phyloP scores from a whole-genome alignment of 257 asterid genomes.

The Orobanche coerulescens region DNA sequence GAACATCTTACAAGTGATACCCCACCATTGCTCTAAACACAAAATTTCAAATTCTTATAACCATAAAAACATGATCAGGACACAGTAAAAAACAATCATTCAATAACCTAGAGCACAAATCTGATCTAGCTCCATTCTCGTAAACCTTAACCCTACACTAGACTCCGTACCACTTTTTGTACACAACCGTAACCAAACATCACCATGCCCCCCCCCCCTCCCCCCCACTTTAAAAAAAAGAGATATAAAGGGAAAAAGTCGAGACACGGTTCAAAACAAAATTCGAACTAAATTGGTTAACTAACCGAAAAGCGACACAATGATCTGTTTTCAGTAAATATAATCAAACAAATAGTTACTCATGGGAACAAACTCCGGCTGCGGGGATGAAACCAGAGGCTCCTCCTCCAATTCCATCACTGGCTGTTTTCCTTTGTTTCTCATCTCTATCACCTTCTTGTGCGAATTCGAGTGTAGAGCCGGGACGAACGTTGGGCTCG shows the following conservation, averaged over 20 bases:
- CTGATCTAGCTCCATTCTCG: neutral
- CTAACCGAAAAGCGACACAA: slow-evolving; percentile 21
- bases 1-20: too few relatives aligned
- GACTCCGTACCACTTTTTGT: slow-evolving; percentile 16
- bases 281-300: slow-evolving; percentile 11
- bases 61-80: too few relatives aligned
- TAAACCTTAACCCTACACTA: slow-evolving; percentile 6
- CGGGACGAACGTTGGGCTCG: slow-evolving; percentile 72
- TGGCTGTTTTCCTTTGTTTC: slow-evolving; percentile 23
- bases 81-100: too few relatives aligned
- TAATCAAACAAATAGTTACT: slow-evolving; percentile 41
- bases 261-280: slow-evolving; percentile 1
- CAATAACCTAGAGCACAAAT: neutral
- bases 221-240: too few relatives aligned
- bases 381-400: slow-evolving; percentile 31
- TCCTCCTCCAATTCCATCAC: slow-evolving; percentile 16
- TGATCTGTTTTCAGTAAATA: slow-evolving; percentile 29
- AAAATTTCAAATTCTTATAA: too few relatives aligned
- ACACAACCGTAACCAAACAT: slow-evolving; percentile 16
- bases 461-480: slow-evolving; percentile 54
- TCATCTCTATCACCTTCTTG: slow-evolving; percentile 45
- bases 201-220: neutral
- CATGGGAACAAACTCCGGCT: slow-evolving; percentile 45
- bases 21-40: too few relatives aligned
- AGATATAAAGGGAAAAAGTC: neutral